phyloP scores from a whole-genome alignment of 352 stramenopile genomes.

The Aphanomyces cochlioides region DNA sequence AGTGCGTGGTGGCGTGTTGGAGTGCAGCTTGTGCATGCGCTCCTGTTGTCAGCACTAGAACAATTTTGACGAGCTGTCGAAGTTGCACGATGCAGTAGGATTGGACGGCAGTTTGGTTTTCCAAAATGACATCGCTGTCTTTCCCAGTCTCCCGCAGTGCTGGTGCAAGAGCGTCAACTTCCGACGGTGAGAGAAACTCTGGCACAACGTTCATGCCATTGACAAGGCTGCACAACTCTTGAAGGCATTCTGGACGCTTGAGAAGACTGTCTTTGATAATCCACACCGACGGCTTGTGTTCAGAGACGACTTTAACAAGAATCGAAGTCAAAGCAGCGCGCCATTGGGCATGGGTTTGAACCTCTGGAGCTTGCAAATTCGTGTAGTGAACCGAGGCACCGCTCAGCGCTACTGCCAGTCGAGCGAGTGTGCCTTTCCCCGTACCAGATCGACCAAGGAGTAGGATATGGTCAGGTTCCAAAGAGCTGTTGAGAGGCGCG shows the following conservation, averaged over 20 bases:
- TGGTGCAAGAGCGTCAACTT: conserved; percentile 48
- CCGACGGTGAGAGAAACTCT: conserved; percentile 49
- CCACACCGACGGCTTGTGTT: conserved; percentile 46
- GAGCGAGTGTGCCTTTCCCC: conserved; percentile 52
- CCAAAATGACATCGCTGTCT: conserved; percentile 31
- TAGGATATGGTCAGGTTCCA: conserved; percentile 36
- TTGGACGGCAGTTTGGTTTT: conserved; percentile 35
- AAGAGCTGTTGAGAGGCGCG: conserved; percentile 17
- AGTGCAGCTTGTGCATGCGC: background rate
- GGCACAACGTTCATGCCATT: conserved; percentile 37
- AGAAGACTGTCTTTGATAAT: conserved; percentile 54
- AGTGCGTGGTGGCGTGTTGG: background rate
- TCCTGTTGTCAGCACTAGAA: conserved; percentile 42
- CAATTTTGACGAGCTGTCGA: conserved; percentile 49
- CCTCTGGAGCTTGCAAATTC: conserved; percentile 20
- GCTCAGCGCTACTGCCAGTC: conserved; percentile 53
- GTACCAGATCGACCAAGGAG: conserved; percentile 45
- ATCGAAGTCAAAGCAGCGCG: conserved; percentile 39
- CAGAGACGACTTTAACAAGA: conserved; percentile 43
- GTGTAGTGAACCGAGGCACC: conserved; percentile 41
- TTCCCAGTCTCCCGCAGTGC: conserved; percentile 39
- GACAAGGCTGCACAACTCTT: conserved; percentile 47
- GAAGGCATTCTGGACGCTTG: conserved; percentile 38
- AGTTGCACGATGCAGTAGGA: conserved; percentile 48
- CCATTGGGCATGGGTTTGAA: conserved; percentile 34